Percentiles rank a stretch among this genome's conserved stretches.
Conservation (phyloP, 1,284 basidiomycete species). For the Apiotrichum porosum region DNA sequence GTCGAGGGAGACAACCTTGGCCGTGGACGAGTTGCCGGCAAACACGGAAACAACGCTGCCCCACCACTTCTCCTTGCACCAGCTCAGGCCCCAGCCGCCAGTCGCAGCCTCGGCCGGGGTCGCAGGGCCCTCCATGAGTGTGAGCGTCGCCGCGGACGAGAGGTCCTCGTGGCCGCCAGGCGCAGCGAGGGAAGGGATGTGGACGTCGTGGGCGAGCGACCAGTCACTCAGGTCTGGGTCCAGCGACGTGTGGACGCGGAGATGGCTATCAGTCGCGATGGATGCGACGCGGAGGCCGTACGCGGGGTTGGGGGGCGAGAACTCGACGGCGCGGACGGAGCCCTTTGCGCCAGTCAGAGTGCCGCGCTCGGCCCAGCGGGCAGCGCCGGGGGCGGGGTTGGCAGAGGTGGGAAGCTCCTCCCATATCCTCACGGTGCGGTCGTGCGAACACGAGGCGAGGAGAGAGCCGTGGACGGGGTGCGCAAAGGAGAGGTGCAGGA, state of each 20-base stretch:
- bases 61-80: slow-evolving; percentile 93
- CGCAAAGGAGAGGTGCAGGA: slow-evolving; percentile 77
- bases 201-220: slow-evolving; percentile 72
- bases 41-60: slow-evolving; percentile 76
- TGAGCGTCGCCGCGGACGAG: slow-evolving; percentile 1
- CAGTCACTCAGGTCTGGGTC: slow-evolving; percentile 75
- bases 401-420: slow-evolving; percentile 54
- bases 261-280: slow-evolving; percentile 75
- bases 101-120: slow-evolving; percentile 56
- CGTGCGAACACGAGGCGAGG: slow-evolving; percentile 77
- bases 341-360: slow-evolving; percentile 76
- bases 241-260: slow-evolving; percentile 84
- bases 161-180: slow-evolving; percentile 12
- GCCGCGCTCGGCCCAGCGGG: slow-evolving; percentile 65
- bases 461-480: slow-evolving; percentile 83
- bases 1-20: slow-evolving; percentile 59
- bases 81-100: slow-evolving; percentile 85
- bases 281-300: slow-evolving; percentile 82
- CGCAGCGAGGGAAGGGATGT: slow-evolving; percentile 56
- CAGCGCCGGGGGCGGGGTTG: background rate
- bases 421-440: slow-evolving; percentile 85
- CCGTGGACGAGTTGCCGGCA: slow-evolving; percentile 63
- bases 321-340: slow-evolving; percentile 75
- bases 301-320: slow-evolving; percentile 64
- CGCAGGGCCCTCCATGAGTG: slow-evolving; percentile 1